Percentiles rank a stretch among this genome's conserved stretches.
phyloP scores from a whole-genome alignment of 192 early-diverging fungal species.

The Globomyces pollinis-pini region DNA sequence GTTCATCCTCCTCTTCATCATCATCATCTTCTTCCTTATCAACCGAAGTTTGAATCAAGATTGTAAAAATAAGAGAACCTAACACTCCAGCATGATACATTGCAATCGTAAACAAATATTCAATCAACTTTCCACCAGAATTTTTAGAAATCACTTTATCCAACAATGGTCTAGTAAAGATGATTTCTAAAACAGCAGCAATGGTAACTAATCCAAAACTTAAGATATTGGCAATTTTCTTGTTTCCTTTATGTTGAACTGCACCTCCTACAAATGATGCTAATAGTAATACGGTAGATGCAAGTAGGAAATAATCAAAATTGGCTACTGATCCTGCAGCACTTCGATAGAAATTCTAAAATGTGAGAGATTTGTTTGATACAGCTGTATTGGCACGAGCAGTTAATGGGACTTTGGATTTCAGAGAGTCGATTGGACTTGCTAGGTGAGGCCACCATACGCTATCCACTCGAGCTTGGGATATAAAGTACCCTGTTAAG shows the following conservation, averaged over 20 bases:
- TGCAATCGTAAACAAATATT: not conserved
- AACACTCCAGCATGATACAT: not conserved
- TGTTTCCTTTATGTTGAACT: not conserved
- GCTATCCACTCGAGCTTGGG: not conserved
- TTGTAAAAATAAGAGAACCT: not conserved
- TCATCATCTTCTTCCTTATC: constrained; percentile 2
- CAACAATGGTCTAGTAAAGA: not conserved
- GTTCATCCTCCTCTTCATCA: not conserved
- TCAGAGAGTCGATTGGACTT: not conserved
- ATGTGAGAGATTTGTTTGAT: not conserved
- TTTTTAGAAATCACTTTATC: not conserved
- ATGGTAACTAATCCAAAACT: not conserved
- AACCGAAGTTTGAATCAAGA: not conserved
- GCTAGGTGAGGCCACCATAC: not conserved
- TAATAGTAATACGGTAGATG: not conserved
- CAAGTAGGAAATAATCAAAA: constrained; percentile 1
- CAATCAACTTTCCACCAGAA: not conserved
- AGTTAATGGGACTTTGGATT: not conserved
- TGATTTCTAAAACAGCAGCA: not conserved
- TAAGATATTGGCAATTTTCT: not conserved
- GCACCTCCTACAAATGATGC: not conserved
- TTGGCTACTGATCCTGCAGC: not conserved
- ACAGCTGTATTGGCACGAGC: not conserved
- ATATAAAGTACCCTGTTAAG: not conserved
- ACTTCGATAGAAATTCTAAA: not conserved